Percentiles rank a stretch among this genome's conserved stretches.
phyloP scores from a whole-genome alignment of 495 filamentous ascomycete species.

The Penicillium riverlandense region DNA sequence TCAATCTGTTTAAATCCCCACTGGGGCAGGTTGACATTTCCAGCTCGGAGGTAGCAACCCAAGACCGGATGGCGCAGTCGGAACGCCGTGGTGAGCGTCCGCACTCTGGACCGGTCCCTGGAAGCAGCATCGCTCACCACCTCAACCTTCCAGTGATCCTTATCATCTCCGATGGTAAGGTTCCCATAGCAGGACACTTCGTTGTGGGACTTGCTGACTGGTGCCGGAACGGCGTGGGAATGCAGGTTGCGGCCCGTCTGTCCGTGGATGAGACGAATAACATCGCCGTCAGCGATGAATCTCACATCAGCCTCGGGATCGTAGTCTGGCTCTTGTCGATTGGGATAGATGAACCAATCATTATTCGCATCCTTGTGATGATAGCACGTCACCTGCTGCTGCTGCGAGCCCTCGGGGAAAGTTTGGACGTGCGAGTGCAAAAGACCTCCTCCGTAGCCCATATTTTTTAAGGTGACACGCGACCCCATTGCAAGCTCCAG shows the following conservation, averaged over 20 bases:
- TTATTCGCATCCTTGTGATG: slow-evolving; percentile 99
- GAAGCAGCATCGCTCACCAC: slow-evolving; percentile 86
- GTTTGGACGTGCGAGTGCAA: slow-evolving; percentile 96
- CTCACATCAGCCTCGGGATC: slow-evolving; percentile 58
- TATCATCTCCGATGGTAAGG: slow-evolving; percentile 92
- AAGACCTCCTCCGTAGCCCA: slow-evolving; percentile 98
- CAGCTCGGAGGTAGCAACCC: slow-evolving; percentile 90
- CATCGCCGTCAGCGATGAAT: slow-evolving; percentile 70
- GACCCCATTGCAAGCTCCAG: slow-evolving; percentile 87
- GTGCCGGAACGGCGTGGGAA: slow-evolving; percentile 82
- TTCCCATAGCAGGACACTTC: slow-evolving; percentile 97
- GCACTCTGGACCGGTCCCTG: slow-evolving; percentile 73
- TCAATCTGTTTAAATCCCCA: slow-evolving; percentile 99
- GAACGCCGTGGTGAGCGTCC: slow-evolving; percentile 91
- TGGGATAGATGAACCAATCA: slow-evolving; percentile 98
- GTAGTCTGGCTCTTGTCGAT: slow-evolving; percentile 67
- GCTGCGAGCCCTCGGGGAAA: slow-evolving; percentile 86
- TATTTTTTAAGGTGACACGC: slow-evolving; percentile 91
- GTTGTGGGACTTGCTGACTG: slow-evolving; percentile 78
- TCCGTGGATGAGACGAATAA: slow-evolving; percentile 83
- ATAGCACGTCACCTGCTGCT: slow-evolving; percentile 98
- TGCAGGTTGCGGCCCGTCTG: slow-evolving; percentile 97
- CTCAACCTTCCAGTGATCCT: slow-evolving; percentile 95
- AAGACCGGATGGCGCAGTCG: slow-evolving; percentile 75
- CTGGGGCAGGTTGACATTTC: slow-evolving; percentile 93